phyloP scores from a whole-genome alignment of 2,329 filamentous ascomycete species.

The Samsoniella hepiali region DNA sequence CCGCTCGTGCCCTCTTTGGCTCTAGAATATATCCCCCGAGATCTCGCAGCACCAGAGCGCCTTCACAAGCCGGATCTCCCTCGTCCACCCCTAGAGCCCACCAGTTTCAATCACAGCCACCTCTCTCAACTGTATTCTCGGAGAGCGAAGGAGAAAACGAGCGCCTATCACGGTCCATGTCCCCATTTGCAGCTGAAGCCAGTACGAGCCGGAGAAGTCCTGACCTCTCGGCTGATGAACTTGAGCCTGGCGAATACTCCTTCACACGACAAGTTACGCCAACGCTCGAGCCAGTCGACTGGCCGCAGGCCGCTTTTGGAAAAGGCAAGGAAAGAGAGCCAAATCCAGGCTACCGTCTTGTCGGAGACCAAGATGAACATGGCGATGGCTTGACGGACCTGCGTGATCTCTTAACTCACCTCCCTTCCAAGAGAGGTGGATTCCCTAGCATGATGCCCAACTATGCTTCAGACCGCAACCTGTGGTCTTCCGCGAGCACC shows the following conservation, averaged over 20 bases:
- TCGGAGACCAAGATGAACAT: slow-evolving; percentile 60
- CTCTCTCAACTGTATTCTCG: slow-evolving; percentile 61
- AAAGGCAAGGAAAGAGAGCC: slow-evolving; percentile 36
- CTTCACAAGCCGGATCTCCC: neutral
- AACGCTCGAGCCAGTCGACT: slow-evolving; percentile 47
- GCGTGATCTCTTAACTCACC: slow-evolving; percentile 45
- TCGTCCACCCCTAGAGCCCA: slow-evolving; percentile 27
- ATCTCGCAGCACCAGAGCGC: slow-evolving; percentile 4
- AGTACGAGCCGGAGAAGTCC: neutral
- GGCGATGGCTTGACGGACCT: slow-evolving; percentile 62
- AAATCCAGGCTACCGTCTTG: slow-evolving; percentile 39
- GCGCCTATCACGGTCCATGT: slow-evolving; percentile 47
- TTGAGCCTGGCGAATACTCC: neutral
- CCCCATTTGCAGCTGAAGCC: slow-evolving; percentile 28
- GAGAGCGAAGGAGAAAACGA: slow-evolving; percentile 56
- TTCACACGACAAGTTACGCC: slow-evolving; percentile 22
- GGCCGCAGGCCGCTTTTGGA: slow-evolving; percentile 44
- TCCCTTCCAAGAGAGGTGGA: slow-evolving; percentile 49
- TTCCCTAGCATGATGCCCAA: slow-evolving; percentile 51
- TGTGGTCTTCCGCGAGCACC: slow-evolving; percentile 52
- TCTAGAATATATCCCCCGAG: slow-evolving; percentile 15
- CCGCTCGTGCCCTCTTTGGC: slow-evolving; percentile 33
- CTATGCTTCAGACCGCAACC: slow-evolving; percentile 48
- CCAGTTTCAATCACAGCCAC: slow-evolving; percentile 61
- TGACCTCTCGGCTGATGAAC: neutral